Base-by-base conservation (phyloP, 352 stramenopile genomes). In the Globisporangium parvum region DNA sequence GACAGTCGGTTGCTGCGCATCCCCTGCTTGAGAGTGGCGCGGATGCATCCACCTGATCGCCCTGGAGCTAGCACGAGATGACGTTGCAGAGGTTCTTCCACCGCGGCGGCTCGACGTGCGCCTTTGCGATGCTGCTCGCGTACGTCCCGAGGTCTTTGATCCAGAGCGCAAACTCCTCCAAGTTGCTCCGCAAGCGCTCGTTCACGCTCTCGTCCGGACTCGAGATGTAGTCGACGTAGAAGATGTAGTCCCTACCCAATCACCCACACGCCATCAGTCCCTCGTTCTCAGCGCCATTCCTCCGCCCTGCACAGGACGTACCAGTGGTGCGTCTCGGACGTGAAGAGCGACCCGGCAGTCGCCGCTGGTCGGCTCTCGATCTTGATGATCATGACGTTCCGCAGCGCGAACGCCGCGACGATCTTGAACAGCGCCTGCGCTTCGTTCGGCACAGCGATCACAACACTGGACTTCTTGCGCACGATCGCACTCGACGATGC, bases 341-440 rank as follows among this genome's bases (percentile, higher is more conserved):
- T 76, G 39, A 89, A 89, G 12, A 86, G 60, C 10, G 64, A 73
- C 10, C 70, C 71, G 0, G 77, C 79, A 15, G 77, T 90, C 44
- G 79, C 73, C 1, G 79, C 79, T 9, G 79, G 79, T n/a, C 79
- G 77, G 39, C 77, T 88, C 56, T 90, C 77, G n/a, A 90, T 90
- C 73, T 90, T 87, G 61, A 88, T 75, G 41, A 90, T 87, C 63
- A 80, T 84, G 24, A 90, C 51, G 47, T 90, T 88, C 24, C 77
- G 77, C 26, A 90, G 61, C n/a, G 77, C 79, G 46, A 90, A 90
- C 6, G 77, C 79, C n/a, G 79, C 77, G 5, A 90, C 75, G 54
- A 88, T 81, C 64, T 88, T 87, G 65, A 88, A 90, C 26, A 90
- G 64, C 24, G 75, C 75, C 62, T 88, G 77, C 1, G 77, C 68